phyloP scores from a whole-genome alignment of 192 early-diverging fungal species.

The Coemansia sp. region DNA sequence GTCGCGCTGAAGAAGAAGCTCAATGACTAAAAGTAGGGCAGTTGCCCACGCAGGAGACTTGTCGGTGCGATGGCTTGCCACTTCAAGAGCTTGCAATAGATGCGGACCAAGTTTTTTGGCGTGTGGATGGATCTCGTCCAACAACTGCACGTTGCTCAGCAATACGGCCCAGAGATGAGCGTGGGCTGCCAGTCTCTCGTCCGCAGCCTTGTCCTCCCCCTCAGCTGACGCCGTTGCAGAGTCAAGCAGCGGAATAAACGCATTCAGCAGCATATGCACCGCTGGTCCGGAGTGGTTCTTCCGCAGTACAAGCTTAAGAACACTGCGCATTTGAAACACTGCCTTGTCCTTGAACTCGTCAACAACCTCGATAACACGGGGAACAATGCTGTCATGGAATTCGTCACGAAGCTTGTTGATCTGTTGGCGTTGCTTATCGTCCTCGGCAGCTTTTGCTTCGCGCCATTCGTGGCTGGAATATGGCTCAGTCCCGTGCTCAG shows the following conservation, averaged over 20 bases:
- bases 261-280: conserved; percentile 37
- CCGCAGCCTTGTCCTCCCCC: conserved; percentile 4
- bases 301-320: conserved; percentile 42
- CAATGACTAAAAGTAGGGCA: conserved; percentile 37
- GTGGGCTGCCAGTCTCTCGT: conserved; percentile 46
- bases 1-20: conserved; percentile 51
- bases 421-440: conserved; percentile 24
- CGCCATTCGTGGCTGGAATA: conserved; percentile 39
- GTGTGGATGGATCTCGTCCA: conserved; percentile 44
- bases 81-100: conserved; percentile 33
- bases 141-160: conserved; percentile 30
- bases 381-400: conserved; percentile 56
- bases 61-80: conserved; percentile 28
- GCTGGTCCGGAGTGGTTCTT: conserved; percentile 26
- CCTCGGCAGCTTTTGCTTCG: conserved; percentile 35
- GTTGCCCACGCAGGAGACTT: conserved; percentile 41
- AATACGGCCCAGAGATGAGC: conserved; percentile 51
- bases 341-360: conserved; percentile 46
- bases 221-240: background rate
- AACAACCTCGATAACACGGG: conserved; percentile 38
- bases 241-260: conserved; percentile 36
- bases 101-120: conserved; percentile 15
- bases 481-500: conserved; percentile 21
- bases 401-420: conserved; percentile 49
- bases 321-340: conserved; percentile 32